phyloP scores from a whole-genome alignment of 176 grass and related monocot genomes.

The Triticum aestivum region DNA sequence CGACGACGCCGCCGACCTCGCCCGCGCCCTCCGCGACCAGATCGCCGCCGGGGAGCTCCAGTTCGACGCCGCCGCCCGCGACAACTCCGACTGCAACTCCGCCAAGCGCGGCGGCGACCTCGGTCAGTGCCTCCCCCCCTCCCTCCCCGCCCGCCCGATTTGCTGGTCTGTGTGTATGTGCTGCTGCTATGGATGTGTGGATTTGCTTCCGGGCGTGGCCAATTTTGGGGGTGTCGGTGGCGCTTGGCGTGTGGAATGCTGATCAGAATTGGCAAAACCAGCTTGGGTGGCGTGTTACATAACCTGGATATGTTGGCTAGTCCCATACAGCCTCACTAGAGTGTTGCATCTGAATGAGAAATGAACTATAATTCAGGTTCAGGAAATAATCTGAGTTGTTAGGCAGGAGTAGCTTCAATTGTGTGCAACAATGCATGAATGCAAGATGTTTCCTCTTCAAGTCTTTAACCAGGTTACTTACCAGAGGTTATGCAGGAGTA shows the following conservation, averaged over 20 bases:
- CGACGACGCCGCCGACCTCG: conserved; percentile 67
- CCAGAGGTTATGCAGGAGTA: too few species aligned
- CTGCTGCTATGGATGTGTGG: background rate
- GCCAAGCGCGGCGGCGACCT: conserved; percentile 94
- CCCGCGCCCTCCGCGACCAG: conserved; percentile 59
- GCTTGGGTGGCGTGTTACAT: background rate
- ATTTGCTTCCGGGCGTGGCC: background rate
- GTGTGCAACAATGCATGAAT: background rate
- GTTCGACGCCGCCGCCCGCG: conserved; percentile 65
- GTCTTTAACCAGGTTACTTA: background rate
- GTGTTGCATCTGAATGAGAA: background rate
- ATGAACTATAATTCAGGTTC: background rate
- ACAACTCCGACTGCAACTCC: conserved; percentile 86
- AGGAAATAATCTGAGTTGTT: background rate
- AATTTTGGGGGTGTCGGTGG: background rate
- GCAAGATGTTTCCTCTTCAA: background rate
- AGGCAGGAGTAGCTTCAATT: background rate
- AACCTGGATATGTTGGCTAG: background rate
- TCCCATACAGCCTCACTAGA: background rate
- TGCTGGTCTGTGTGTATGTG: background rate
- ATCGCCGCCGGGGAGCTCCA: conserved; percentile 56
- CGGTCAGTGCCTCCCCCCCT: conserved; percentile 41
- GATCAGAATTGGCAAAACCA: background rate
- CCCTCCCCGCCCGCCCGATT: background rate
- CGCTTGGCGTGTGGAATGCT: background rate